Evolutionary conservation across 1,139 yeast genomes (phyloP).

Genomic region (Hemisphaericaspora lyxosophila): DNA sequence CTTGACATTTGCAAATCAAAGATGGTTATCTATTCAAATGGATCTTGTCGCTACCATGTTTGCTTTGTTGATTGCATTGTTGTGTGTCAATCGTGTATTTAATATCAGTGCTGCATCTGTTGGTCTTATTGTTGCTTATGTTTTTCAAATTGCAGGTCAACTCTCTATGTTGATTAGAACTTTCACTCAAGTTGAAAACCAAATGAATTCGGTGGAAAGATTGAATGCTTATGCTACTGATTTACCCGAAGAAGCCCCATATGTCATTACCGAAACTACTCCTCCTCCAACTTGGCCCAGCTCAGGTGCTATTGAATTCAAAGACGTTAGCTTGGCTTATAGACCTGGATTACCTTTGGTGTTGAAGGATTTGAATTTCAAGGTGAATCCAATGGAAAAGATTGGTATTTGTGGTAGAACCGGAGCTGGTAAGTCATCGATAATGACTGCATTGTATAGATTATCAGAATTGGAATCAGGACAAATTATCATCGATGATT

Average conservation of each 20-base stretch:
- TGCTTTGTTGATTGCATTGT: slow-evolving; percentile 52
- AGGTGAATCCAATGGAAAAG: slow-evolving; percentile 55
- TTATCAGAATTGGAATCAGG: slow-evolving; percentile 57
- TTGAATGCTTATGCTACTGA: slow-evolving; percentile 63
- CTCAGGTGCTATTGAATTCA: slow-evolving; percentile 54
- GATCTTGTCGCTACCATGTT: slow-evolving; percentile 54
- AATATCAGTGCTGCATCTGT: slow-evolving; percentile 63
- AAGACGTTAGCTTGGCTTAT: slow-evolving; percentile 63
- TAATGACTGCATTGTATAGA: slow-evolving; percentile 65
- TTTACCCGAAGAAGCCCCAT: slow-evolving; percentile 41
- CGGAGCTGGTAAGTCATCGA: slow-evolving; percentile 77
- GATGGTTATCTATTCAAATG: slow-evolving; percentile 77
- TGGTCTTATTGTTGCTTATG: slow-evolving; percentile 69
- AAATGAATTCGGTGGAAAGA: slow-evolving; percentile 84
- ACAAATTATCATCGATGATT: slow-evolving; percentile 53
- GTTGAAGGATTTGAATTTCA: slow-evolving; percentile 52
- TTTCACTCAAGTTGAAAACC: slow-evolving; percentile 74
- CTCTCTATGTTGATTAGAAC: slow-evolving; percentile 54
- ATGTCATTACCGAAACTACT: slow-evolving; percentile 50
- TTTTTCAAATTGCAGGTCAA: slow-evolving; percentile 51
- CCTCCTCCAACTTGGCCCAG: slow-evolving; percentile 55
- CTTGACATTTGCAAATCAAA: slow-evolving; percentile 66
- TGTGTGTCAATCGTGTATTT: slow-evolving; percentile 68
- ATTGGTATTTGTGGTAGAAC: slow-evolving; percentile 80
- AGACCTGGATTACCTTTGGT: slow-evolving; percentile 77